These are phyloP conservation scores for Penstemon eatonii DNA, from an alignment of 257 asterid species.

Conservation along the genomic window DNA sequence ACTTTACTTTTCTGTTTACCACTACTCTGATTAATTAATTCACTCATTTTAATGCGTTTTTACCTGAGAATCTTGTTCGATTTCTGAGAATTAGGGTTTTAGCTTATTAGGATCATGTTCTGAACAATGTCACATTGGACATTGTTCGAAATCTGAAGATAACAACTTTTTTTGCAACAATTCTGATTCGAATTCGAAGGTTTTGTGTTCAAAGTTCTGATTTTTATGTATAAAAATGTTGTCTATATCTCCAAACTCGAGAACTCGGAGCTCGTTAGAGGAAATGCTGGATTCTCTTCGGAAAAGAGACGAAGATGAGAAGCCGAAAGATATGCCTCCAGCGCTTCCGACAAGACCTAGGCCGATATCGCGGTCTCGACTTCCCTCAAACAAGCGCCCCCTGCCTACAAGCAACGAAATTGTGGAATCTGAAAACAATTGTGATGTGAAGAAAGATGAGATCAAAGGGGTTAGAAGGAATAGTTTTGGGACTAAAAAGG, in stretches of 20 bases:
- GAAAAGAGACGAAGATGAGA: constrained; percentile 57
- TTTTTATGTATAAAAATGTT: constrained; percentile 40
- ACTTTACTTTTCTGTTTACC: neutral
- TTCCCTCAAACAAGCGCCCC: constrained; percentile 59
- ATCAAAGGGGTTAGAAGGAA: constrained; percentile 31
- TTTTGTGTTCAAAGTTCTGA: neutral
- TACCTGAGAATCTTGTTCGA: neutral
- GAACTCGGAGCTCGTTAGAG: constrained; percentile 83
- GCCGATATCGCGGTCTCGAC: constrained; percentile 59
- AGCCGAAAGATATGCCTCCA: constrained; percentile 74
- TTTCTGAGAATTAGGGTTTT: constrained; percentile 16
- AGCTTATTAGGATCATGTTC: constrained; percentile 17
- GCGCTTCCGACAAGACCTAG: constrained; percentile 82
- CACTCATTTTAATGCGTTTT: neutral
- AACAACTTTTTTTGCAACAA: constrained; percentile 38
- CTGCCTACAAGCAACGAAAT: constrained; percentile 43
- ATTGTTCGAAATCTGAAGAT: constrained; percentile 38
- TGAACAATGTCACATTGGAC: constrained; percentile 37
- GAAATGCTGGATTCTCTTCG: constrained; percentile 87
- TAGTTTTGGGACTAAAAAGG: constrained; percentile 50
- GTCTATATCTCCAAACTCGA: constrained; percentile 55
- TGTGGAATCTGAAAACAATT: constrained; percentile 30
- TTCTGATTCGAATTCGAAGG: constrained; percentile 27
- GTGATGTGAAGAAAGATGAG: constrained; percentile 27
- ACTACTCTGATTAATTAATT: no score